Conservation (phyloP, 2,329 filamentous ascomycete species). For the Colletotrichum sp. region DNA sequence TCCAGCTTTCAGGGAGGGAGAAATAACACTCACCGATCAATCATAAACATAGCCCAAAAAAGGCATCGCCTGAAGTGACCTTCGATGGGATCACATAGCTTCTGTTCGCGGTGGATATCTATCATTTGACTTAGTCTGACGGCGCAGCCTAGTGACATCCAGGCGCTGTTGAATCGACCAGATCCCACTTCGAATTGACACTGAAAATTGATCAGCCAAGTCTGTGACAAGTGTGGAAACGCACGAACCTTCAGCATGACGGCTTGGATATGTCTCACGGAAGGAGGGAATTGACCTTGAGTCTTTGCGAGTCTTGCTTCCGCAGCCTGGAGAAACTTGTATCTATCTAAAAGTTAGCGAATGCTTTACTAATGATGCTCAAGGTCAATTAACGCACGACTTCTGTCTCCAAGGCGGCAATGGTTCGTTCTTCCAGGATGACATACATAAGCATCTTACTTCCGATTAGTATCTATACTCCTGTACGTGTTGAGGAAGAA, state of each 20-base stretch:
- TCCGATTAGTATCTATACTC: not conserved
- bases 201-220: not conserved
- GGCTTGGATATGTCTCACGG: not conserved
- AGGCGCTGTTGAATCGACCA: not conserved
- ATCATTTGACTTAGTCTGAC: not conserved
- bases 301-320: not conserved
- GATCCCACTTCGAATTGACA: not conserved
- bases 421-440: not conserved
- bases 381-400: not conserved
- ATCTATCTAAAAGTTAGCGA: not conserved
- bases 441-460: not conserved
- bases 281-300: not conserved
- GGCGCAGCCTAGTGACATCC: not conserved
- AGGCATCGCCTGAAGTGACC: not conserved
- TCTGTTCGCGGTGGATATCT: not conserved
- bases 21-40: not conserved
- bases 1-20: rapidly evolving
- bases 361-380: not conserved
- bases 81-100: not conserved
- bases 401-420: not conserved
- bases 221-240: not conserved
- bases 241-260: not conserved
- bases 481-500: not conserved
- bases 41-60: not conserved
- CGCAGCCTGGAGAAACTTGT: not conserved